Base-by-base conservation (phyloP, 2,329 filamentous ascomycete species). In the Microsporum audouinii region DNA sequence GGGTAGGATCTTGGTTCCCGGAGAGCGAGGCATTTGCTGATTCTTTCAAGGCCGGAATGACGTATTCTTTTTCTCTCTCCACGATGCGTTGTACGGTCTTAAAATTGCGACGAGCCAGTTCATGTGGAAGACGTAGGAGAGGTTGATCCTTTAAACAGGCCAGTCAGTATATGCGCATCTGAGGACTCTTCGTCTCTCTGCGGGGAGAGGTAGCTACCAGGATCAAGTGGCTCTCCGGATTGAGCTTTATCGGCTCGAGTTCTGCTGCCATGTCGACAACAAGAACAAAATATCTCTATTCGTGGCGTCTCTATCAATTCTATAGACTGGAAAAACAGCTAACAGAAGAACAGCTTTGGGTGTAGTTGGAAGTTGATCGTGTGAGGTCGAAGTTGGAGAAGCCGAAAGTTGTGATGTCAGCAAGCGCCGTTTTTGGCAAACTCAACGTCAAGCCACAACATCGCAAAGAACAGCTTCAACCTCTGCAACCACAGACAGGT, bases 101-200 rank as follows among this genome's bases (percentile, higher is more conserved):
- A 77, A 97, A 95, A 77, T 95, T 97, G 73, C 94, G 92, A 61
- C 91, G 88, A 27, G 95, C 86, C 61, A 96, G 87, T 72, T 97
- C 94, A 75, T 92, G 88, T 17, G 94, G 94, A 27, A 97, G 84
- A 38, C 91, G 90, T 66, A 99, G 85, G 66, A 97, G 88, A 2
- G 92, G 88, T 82, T 97, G 92, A 71, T 99, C 94, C 91, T 92
- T 51, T 33, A 55, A 57, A 55, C 36, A 45, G 31, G 38, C 53
- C 43, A 58, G 45, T 49, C 10, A 36, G 41, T 38, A 38, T 23
- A 38, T 17, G 5, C 14, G 14, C 36, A 8, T 47, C 39, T 43
- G 5, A 14, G 17, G 23, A n/a, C 17, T 27, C 17, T 12, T 57
- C 12, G 31, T 10, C 57, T 58, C 49, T 60, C 57, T 60, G 59